phyloP scores from a whole-genome alignment of 805 yeast species.

The Saccharomycopsis babjevae region DNA sequence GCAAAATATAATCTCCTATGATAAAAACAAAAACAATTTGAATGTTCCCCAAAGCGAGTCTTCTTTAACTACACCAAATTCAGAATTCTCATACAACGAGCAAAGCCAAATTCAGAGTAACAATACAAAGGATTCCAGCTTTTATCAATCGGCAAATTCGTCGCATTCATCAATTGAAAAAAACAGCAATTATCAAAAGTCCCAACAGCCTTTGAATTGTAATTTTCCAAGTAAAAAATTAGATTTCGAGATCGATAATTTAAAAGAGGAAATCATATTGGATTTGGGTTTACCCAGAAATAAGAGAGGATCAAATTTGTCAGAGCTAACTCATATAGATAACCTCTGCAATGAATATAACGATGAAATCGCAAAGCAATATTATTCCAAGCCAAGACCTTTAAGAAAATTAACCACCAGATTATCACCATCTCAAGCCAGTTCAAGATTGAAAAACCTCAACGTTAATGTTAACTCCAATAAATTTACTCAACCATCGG shows the following conservation, averaged over 20 bases:
- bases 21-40: background rate
- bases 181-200: background rate
- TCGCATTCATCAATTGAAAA: background rate
- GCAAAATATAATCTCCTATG: background rate
- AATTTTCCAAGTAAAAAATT: background rate
- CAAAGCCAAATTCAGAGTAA: background rate
- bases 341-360: constrained; percentile 13
- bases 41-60: background rate
- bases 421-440: background rate
- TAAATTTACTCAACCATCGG: background rate
- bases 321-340: background rate
- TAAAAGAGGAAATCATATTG: constrained; percentile 8
- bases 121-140: background rate
- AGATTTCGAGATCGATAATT: background rate
- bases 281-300: constrained; percentile 17
- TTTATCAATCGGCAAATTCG: background rate
- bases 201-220: background rate
- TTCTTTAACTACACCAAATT: constrained; percentile 1
- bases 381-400: constrained; percentile 1
- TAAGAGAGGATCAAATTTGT: constrained; percentile 12
- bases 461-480: background rate
- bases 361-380: constrained; percentile 9
- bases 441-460: background rate
- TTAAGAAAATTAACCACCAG: background rate
- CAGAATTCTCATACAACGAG: background rate